Evolutionary conservation across 768 basidiomycete genomes (phyloP), one percentile per base, ranked within the genome.

Genomic region (Pisolithus microcarpus): DNA sequence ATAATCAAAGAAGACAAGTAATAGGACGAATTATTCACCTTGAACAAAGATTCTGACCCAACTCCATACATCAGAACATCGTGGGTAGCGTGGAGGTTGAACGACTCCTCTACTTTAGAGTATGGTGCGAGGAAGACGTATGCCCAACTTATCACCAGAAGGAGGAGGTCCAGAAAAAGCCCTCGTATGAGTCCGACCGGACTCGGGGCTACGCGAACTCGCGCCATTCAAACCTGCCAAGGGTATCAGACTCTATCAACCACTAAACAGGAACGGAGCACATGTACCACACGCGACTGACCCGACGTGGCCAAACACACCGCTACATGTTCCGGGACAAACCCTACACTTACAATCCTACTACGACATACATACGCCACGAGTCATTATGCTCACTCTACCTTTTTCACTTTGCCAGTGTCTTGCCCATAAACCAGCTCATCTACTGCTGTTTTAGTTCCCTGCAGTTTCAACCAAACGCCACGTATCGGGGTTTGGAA

Each of bases 51-150:
- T 3, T 62, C 60, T 2, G 68, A 61, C 1, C 61, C 43, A 16
- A 81, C 63, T 2, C 93, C 92, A 60, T 91, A 84, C 70, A 85
- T 77, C 26, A 97, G 71, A 23, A 91, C 72, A 66, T 99, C 96
- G 61, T 96, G 91, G 0, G 76, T 77, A 0, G 91, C 93, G 63
- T 98, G 96, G 8, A 98, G 77, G 57, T 87, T 93, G 75, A 97
- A 97, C 61, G 87, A 89, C 70, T 99, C 96, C 67, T 99, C 96
- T 26, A 99, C 96, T 71, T 99, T 99, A 4, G 90, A 88, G 64
- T 87, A 91, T 0, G 96, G 95, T 2, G 89, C 79, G 3, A 90
- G 70, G 23, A 87, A 57, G 43, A 94, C 85, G 56, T 95, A 86
- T 1, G 62, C 58, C 76, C 82, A 87, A 48, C 74, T 72, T 43